phyloP scores from a whole-genome alignment of 331 rosid species.

The Quercus tomentella region DNA sequence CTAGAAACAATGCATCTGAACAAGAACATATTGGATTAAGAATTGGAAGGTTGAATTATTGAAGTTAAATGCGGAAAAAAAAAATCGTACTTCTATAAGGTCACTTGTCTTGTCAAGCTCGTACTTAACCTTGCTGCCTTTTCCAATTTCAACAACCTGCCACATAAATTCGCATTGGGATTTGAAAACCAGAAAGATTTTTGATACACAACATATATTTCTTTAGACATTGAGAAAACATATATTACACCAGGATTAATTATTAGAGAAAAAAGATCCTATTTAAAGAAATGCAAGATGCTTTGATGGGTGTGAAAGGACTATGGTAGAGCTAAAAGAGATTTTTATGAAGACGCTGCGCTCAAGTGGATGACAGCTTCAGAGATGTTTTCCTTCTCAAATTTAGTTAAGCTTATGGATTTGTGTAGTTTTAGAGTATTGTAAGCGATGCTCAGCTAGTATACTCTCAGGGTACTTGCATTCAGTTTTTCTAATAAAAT shows the following conservation, averaged over 20 bases:
- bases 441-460: too few species aligned
- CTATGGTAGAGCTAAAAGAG: too few species aligned
- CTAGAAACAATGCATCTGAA: neutral
- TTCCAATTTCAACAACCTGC: constrained; percentile 91
- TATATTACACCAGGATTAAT: neutral
- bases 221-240: neutral
- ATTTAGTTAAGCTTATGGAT: too few species aligned
- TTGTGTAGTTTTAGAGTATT: too few species aligned
- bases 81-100: constrained; percentile 72
- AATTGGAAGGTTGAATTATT: neutral
- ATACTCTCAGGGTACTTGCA: too few species aligned
- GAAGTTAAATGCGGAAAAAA: neutral
- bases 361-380: too few species aligned
- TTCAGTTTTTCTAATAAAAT: too few species aligned
- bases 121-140: constrained; percentile 94
- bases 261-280: too few species aligned
- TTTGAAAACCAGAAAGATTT: neutral
- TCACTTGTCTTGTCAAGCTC: constrained; percentile 88
- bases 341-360: too few species aligned
- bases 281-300: too few species aligned
- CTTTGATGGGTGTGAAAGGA: too few species aligned
- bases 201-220: neutral
- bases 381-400: too few species aligned
- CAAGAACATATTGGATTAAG: neutral
- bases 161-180: constrained; percentile 26